Conservation (phyloP, 495 filamentous ascomycete genomes). For the Letharia columbiana region DNA sequence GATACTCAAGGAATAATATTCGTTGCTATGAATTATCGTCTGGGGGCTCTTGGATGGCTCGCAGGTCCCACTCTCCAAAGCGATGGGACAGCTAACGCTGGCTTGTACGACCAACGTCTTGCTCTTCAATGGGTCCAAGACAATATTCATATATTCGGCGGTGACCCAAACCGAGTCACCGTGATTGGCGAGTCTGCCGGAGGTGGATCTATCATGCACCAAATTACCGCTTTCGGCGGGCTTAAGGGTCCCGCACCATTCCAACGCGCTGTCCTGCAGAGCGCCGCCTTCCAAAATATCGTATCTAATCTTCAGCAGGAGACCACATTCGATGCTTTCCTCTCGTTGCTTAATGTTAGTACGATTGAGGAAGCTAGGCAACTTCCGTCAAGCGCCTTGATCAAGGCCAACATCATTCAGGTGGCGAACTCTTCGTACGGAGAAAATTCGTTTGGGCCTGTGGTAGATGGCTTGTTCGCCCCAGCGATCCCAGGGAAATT, state of each 20-base stretch:
- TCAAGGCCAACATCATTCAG: conserved; percentile 44
- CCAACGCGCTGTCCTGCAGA: background rate
- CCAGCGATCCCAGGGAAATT: conserved; percentile 47
- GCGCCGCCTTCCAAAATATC: conserved; percentile 37
- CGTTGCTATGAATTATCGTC: conserved; percentile 52
- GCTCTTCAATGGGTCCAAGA: background rate
- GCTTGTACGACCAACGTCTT: background rate
- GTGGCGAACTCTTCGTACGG: conserved; percentile 40
- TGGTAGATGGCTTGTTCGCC: conserved; percentile 52
- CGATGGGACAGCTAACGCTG: background rate
- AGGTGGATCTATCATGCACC: background rate
- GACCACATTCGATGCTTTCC: conserved; percentile 35
- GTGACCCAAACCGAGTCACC: background rate
- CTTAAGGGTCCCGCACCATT: background rate
- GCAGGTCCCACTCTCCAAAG: background rate
- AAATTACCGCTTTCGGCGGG: background rate
- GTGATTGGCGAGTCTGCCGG: background rate
- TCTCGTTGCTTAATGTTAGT: conserved; percentile 40
- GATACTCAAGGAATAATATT: conserved; percentile 38
- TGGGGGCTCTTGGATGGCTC: background rate
- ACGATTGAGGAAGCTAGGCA: conserved; percentile 42
- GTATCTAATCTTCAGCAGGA: conserved; percentile 36
- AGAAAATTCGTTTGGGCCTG: conserved; percentile 46
- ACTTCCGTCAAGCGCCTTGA: conserved; percentile 40
- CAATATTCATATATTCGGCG: background rate